Base-by-base conservation (phyloP, 495 filamentous ascomycete species). In the Neurospora tetraspora region DNA sequence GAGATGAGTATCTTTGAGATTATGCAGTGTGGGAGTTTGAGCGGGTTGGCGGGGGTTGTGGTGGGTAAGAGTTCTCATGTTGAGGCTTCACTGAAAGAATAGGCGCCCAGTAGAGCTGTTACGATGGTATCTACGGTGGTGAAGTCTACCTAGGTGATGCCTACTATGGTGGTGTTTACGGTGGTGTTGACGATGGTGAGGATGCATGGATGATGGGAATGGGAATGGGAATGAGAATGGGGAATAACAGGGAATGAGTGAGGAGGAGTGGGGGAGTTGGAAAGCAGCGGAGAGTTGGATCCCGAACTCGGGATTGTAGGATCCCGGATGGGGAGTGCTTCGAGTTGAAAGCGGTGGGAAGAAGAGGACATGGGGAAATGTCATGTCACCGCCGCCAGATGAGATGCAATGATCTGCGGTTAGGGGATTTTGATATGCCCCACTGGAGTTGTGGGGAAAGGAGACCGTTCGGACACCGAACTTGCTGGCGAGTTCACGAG, bases 1-100 rank as follows among this genome's bases (percentile, higher is more conserved):
- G 81, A 85, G 20, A 53, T 83, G 59, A 82, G 81, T 2, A 82
- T 85, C 68, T 85, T 85, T 61, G 78, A 81, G 20, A 83, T 85
- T 47, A 76, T 86, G 77, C 81, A 84, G 69, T 81, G 77, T 69
- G 4, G 74, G 2, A 81, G 78, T 9, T 36, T 85, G 40, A 68
- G 53, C 3, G 77, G 73, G 61, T 73, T 85, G 47, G 76, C 74
- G 69, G 38, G 43, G 37, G 20, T 37, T 2, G 78, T 79, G n/a
- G 78, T 70, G 31, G 71, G 20, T 11, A 78, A 68, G 77, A 79
- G 77, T 36, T 37, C 72, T 8, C 36, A 69, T 27, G 37, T 78
- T 27, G 71, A 71, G 20, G 37, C 38, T 2, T 8, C 3, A n/a
- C 14, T 76, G 23, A 14, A 71, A 18, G 37, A 69, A 8, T 31